Percentiles rank a stretch among this genome's conserved stretches.
Conservation (phyloP, 2,329 filamentous ascomycete species). For the Pseudofabraea citricarpa region DNA sequence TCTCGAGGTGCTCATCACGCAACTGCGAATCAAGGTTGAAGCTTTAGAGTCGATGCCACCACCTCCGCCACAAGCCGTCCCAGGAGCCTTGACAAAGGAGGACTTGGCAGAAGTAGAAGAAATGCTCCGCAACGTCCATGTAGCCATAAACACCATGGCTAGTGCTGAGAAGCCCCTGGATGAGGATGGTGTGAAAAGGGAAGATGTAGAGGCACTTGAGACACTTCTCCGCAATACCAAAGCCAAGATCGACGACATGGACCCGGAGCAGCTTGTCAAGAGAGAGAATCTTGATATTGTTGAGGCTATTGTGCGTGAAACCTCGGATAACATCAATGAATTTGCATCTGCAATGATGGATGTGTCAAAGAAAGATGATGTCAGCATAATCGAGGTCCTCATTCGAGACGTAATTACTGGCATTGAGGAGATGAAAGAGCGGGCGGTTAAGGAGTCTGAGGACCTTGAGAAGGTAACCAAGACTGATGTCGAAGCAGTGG, state of each 20-base stretch:
- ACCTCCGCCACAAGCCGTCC: constrained; percentile 33
- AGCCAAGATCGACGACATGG: constrained; percentile 77
- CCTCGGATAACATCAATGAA: constrained; percentile 66
- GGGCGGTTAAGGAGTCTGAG: constrained; percentile 34
- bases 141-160: constrained; percentile 48
- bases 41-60: constrained; percentile 57
- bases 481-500: constrained; percentile 75
- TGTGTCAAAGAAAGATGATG: constrained; percentile 71
- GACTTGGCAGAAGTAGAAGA: constrained; percentile 53
- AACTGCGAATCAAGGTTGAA: constrained; percentile 82
- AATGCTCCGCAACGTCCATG: constrained; percentile 50
- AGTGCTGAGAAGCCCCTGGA: constrained; percentile 31
- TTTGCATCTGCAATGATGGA: constrained; percentile 64
- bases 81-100: constrained; percentile 41
- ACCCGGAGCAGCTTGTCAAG: constrained; percentile 64
- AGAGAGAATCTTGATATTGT: constrained; percentile 56
- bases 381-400: constrained; percentile 71
- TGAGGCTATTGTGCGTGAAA: constrained; percentile 61
- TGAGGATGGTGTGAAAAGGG: constrained; percentile 59
- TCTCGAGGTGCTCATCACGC: constrained; percentile 75
- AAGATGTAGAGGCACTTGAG: constrained; percentile 88
- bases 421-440: constrained; percentile 67
- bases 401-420: constrained; percentile 71
- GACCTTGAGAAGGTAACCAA: constrained; percentile 65
- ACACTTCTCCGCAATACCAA: constrained; percentile 88